These are phyloP conservation scores for Venturia pyrina DNA, from an alignment of 2,329 filamentous ascomycete species.

Conservation along the genomic window DNA sequence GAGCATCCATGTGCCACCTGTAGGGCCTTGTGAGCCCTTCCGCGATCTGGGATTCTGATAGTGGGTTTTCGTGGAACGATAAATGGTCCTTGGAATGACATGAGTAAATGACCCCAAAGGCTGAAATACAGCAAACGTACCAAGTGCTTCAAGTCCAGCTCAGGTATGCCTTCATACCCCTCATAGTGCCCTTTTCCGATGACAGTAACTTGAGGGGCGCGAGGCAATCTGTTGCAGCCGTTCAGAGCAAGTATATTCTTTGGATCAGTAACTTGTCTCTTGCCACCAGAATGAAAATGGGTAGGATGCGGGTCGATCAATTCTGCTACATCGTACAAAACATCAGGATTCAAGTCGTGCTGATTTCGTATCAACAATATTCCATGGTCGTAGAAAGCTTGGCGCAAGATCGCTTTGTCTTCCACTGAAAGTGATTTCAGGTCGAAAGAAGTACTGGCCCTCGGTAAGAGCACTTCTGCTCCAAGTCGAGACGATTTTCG, in stretches of 20 bases:
- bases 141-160: constrained; percentile 17
- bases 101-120: background rate
- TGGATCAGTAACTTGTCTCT: constrained; percentile 16
- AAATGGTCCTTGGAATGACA: constrained; percentile 12
- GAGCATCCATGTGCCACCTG: constrained; percentile 24
- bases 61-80: constrained; percentile 23
- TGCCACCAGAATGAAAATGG: constrained; percentile 17
- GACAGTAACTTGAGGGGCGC: constrained; percentile 17
- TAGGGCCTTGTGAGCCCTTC: constrained; percentile 20
- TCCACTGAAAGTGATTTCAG: constrained; percentile 11
- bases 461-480: constrained; percentile 14
- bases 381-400: constrained; percentile 16
- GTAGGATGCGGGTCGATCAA: constrained; percentile 16
- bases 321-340: constrained; percentile 15
- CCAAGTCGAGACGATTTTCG: constrained; percentile 15
- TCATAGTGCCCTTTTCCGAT: constrained; percentile 16
- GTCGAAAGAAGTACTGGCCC: constrained; percentile 11
- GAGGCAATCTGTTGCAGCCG: constrained; percentile 13
- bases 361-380: constrained; percentile 17
- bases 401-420: constrained; percentile 15
- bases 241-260: constrained; percentile 14
- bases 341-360: constrained; percentile 14
- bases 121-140: background rate
- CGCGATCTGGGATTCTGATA: constrained; percentile 14
- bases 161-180: constrained; percentile 15